Conservation (phyloP, 2,329 filamentous ascomycete genomes). For the Phialophora verrucosa region DNA sequence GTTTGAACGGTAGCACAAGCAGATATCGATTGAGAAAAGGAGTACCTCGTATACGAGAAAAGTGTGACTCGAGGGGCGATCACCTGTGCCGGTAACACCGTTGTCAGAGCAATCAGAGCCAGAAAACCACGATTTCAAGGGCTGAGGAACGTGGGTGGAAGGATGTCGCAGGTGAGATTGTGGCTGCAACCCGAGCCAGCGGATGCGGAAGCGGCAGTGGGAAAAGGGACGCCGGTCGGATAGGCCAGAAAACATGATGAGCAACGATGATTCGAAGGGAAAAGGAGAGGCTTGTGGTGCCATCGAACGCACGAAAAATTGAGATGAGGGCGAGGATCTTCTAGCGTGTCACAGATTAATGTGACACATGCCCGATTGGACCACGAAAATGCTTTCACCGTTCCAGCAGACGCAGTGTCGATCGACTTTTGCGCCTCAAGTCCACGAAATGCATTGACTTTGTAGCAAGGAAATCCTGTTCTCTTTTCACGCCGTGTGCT, state of each 20-base stretch:
- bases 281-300: constrained; percentile 8
- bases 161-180: constrained; percentile 23
- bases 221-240: constrained; percentile 4
- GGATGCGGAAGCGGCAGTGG: constrained; percentile 24
- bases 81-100: constrained; percentile 27
- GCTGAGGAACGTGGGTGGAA: constrained; percentile 11
- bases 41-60: constrained; percentile 6
- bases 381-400: neutral
- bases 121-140: constrained; percentile 15
- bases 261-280: constrained; percentile 13
- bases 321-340: constrained; percentile 7
- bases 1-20: constrained; percentile 4
- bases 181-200: constrained; percentile 19
- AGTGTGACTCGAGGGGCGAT: constrained; percentile 19
- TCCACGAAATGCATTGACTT: neutral
- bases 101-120: constrained; percentile 34
- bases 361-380: constrained; percentile 25
- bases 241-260: neutral
- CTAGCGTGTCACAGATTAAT: constrained; percentile 32
- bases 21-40: neutral
- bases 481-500: constrained; percentile 4
- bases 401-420: constrained; percentile 13
- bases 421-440: constrained; percentile 1
- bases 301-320: neutral
- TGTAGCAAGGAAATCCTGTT: constrained; percentile 3